Percentiles rank a stretch among this genome's conserved stretches.
Evolutionary conservation across 2,329 filamentous ascomycete genomes (phyloP).

Genomic region (Fusarium lateritium): DNA sequence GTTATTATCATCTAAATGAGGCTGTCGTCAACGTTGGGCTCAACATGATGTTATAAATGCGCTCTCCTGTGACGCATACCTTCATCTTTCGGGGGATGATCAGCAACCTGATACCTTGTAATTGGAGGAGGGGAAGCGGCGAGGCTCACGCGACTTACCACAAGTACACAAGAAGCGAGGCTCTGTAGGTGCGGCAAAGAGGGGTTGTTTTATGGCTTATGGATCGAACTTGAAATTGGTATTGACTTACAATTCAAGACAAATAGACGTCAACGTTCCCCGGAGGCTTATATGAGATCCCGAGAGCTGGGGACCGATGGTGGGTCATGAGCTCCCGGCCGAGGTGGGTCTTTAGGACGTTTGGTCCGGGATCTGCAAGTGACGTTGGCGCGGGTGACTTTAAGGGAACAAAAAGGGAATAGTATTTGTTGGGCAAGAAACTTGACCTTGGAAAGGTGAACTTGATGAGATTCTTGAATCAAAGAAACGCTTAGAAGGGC

Average conservation of each 20-base stretch:
- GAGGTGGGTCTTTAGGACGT: slow-evolving; percentile 29
- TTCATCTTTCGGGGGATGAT: slow-evolving; percentile 42
- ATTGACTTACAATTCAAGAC: slow-evolving; percentile 14
- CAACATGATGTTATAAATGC: slow-evolving; percentile 30
- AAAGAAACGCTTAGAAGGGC: slow-evolving; percentile 14
- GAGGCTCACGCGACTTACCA: slow-evolving; percentile 40
- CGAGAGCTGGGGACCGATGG: slow-evolving; percentile 31
- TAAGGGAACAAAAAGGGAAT: background rate
- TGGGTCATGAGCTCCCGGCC: slow-evolving; percentile 37
- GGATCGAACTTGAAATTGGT: slow-evolving; percentile 7
- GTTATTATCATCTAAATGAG: slow-evolving; percentile 20
- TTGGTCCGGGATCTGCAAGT: slow-evolving; percentile 36
- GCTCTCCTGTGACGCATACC: slow-evolving; percentile 41
- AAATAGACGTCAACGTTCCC: slow-evolving; percentile 19
- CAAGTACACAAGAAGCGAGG: slow-evolving; percentile 16
- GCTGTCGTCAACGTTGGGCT: slow-evolving; percentile 26
- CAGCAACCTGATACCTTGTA: slow-evolving; percentile 32
- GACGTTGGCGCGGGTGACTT: slow-evolving; percentile 28
- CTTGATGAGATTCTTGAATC: slow-evolving; percentile 17
- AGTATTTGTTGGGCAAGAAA: background rate
- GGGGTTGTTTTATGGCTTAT: slow-evolving; percentile 1
- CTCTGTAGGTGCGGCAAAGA: background rate
- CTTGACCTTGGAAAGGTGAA: background rate
- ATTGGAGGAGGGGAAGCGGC: slow-evolving; percentile 35
- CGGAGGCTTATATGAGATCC: slow-evolving; percentile 19